Evolutionary conservation across 1,284 basidiomycete genomes (phyloP).

Genomic region (Cutaneotrichosporon cyanovorans): DNA sequence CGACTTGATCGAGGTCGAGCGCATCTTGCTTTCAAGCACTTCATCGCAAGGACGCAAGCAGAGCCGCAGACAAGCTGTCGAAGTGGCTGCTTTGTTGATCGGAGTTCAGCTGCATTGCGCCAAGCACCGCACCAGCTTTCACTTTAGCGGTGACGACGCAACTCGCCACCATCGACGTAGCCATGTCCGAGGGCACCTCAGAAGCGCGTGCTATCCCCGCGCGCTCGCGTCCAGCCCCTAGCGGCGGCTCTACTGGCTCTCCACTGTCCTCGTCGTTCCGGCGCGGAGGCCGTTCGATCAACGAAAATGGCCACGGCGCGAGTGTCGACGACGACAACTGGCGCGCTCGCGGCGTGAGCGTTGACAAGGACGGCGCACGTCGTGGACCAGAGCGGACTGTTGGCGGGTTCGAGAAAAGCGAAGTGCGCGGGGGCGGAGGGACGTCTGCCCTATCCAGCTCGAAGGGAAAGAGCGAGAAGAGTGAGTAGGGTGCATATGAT

Average conservation of each 20-base stretch:
- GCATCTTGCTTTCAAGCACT: too few relatives aligned
- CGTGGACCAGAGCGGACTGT: slow-evolving; percentile 28
- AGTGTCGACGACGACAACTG: slow-evolving; percentile 23
- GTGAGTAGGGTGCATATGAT: neutral
- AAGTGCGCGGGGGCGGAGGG: slow-evolving; percentile 14
- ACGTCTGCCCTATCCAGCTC: slow-evolving; percentile 12
- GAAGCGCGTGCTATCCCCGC: slow-evolving; percentile 22
- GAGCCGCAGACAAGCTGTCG: too few relatives aligned
- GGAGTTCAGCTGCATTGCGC: too few relatives aligned
- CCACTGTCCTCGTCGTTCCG: slow-evolving; percentile 7
- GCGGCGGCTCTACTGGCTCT: slow-evolving; percentile 15
- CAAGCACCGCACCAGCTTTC: too few relatives aligned
- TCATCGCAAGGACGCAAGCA: too few relatives aligned
- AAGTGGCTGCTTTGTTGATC: too few relatives aligned
- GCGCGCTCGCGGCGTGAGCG: slow-evolving; percentile 18
- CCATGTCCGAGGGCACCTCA: too few relatives aligned
- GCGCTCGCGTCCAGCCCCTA: slow-evolving; percentile 29
- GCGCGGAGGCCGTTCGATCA: slow-evolving; percentile 7
- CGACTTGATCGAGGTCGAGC: too few relatives aligned
- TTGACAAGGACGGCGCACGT: slow-evolving; percentile 5
- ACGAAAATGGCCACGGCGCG: slow-evolving; percentile 10
- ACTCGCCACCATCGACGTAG: too few relatives aligned
- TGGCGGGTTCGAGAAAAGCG: slow-evolving; percentile 33
- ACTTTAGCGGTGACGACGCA: too few relatives aligned
- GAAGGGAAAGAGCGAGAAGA: slow-evolving; percentile 11